Evolutionary conservation across 305 asterid genomes (phyloP), one percentile per base, ranked within the genome.

Genomic region (Plantago lanceolata): DNA sequence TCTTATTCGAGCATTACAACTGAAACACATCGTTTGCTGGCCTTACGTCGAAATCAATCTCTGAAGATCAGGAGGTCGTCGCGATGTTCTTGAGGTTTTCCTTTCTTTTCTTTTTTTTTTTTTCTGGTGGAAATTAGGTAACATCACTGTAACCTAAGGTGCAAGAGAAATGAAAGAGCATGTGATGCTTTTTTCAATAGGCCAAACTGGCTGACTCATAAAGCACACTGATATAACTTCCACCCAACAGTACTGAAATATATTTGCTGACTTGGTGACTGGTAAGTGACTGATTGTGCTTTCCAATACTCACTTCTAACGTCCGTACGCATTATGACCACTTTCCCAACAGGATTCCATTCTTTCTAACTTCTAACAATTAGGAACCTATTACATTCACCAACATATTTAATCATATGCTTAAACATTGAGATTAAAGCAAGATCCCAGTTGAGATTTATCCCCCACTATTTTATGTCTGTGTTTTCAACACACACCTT

Each of bases 161-260:
- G 3, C 45, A 40, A 12, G 45, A 40, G 11, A 40, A 40, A 12
- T 40, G 45, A 40, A 40, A 40, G 45, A 40, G 45, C 45, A 40
- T 40, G 45, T 40, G 45, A 40, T 40, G 45, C 45, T 11, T 40
- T 40, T 12, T 40, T 1, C 45, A 40, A 40, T 40, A 40, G 45
- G 18, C 43, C 65, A 56, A 49, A 61, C 53, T 61, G 66, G 73
- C 33, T 53, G 75, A 78, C 55, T 71, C 78, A 71, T 56, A 35
- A 66, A 73, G 72, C 77, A 73, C 76, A 45, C 21, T 12, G 56
- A 68, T 47, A 48, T 61, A 37, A 69, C 59, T 64, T 57, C 57
- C 66, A 58, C 45, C 45, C 7, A 40, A 19, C 45, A 26, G 16
- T 55, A 55, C 60, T 55, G 40, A 54, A 54, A 54, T 40, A 40